Evolutionary conservation across 805 yeast species (phyloP), one percentile per base, ranked within the genome.

Genomic region (Ogataea naganishii): DNA sequence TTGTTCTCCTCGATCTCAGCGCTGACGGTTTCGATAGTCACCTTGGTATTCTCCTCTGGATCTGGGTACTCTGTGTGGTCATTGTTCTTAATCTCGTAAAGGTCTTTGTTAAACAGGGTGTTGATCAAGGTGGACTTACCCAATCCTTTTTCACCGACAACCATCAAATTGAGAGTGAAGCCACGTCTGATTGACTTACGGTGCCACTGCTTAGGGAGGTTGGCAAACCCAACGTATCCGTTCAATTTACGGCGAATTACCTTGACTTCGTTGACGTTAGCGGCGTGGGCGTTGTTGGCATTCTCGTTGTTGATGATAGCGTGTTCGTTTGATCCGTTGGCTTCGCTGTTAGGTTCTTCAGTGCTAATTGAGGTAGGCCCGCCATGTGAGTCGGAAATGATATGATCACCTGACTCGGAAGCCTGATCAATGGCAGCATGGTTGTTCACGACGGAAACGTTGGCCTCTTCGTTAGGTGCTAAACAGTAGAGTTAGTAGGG

Each of bases 181-280:
- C 98, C 98, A 50, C 83, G 72, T 57, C 81, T 79, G 38, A 85
- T 74, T 2, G 95, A 80, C 58, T 82, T 85, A 60, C 95, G 77
- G 62, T 92, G 97, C 96, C 96, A 92, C 64, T 92, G 98, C 53
- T 88, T 92, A 35, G 98, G 98, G 50, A 92, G 69, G 60, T 88
- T 92, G 43, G 96, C 95, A 61, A 92, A 92, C 5, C 98, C 98
- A 33, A 92, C 98, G 53, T 81, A 88, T 4, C 94, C 89, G 44
- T 79, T 82, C 45, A 89, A 73, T 53, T 85, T 85, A 46, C 94
- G 78, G 44, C 80, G 77, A 47, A 84, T 72, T 38, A 85, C 64
- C 45, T 80, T 79, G 37, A 72, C 59, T 22, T 67, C 72, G n/a
- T n/a, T n/a, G n/a, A n/a, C n/a, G n/a, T n/a, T n/a, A n/a, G n/a